These are phyloP conservation scores for Schizosaccharomyces octosporus DNA, from an alignment of 805 yeast genomes.

Conservation along the genomic window DNA sequence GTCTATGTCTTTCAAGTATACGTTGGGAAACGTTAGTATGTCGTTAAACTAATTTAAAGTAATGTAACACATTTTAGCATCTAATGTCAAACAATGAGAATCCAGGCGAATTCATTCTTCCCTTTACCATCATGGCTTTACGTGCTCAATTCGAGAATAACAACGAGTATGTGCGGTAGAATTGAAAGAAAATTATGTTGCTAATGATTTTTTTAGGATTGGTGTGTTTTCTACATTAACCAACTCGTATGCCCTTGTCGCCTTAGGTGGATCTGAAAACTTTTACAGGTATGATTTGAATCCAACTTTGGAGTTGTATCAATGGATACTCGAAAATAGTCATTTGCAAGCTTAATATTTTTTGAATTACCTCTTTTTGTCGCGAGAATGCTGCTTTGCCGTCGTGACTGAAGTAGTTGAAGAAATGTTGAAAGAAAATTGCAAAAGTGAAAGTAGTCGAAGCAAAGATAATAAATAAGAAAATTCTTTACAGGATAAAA, in stretches of 20 bases:
- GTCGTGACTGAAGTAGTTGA: too few species aligned
- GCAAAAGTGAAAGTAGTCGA: too few species aligned
- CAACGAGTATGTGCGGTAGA: conserved; percentile 25
- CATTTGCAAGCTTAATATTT: neutral
- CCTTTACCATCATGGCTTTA: conserved; percentile 1
- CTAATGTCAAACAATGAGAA: too few species aligned
- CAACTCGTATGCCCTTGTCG: conserved; percentile 84
- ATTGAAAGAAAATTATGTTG: conserved; percentile 15
- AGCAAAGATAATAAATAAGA: too few species aligned
- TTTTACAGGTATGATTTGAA: conserved; percentile 20
- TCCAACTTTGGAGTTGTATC: neutral
- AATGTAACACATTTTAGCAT: too few species aligned
- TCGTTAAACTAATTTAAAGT: too few species aligned
- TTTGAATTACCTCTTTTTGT: neutral
- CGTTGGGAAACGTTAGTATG: too few species aligned
- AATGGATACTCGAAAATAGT: neutral
- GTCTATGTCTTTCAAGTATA: too few species aligned
- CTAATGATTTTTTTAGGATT: conserved; percentile 19
- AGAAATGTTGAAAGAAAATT: too few species aligned
- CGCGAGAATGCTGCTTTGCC: too few species aligned
- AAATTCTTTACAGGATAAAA: neutral
- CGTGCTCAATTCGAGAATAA: conserved; percentile 41
- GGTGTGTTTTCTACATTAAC: conserved; percentile 91
- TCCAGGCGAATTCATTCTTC: neutral
- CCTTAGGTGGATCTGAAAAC: conserved; percentile 84